Base-by-base conservation (phyloP, 257 asterid genomes). In the Gentiana macrophylla region DNA sequence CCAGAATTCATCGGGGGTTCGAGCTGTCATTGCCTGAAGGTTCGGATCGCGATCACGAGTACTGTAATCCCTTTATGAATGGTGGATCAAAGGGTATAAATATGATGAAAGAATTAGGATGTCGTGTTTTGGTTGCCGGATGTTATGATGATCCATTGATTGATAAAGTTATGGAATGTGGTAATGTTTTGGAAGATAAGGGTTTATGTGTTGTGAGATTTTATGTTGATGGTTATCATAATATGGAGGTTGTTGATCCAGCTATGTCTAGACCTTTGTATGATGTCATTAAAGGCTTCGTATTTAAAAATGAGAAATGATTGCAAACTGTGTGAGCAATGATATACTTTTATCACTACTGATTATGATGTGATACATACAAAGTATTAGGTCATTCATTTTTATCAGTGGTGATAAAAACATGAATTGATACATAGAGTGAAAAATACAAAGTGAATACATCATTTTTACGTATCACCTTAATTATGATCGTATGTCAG, bases 221-320 rank as follows among this genome's bases (percentile, higher is more conserved):
- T 13, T 61, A 63, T 46, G 32, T 68, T 2, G 82, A 73, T 54
- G 82, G 82, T 1, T 77, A 61, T 62, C 82, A 77, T 62, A 76
- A 57, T 3, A 61, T 63, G 71, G 82, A 76, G 71, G 69, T 70
- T 1, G 66, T 73, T 52, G 76, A 76, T 37, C 69, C 61, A 1
- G 46, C 69, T 24, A 54, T 43, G 62, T 63, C 82, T 1, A 65
- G 37, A 0, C 61, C 69, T 8, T 59, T 76, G 11, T 69, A 48
- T 57, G 67, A 36, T 43, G 59, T 49, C 6, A 24, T 44, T 32
- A 72, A 49, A 60, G 64, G 53, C 57, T 64, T 76, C 55, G 13
- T 75, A 33, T 9, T 47, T 12, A 37, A 24, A 35, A 24, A 24
- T 24, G 24, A 24, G 24, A 24, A 24, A 24, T 24, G 24, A 24